Evolutionary conservation across 139 green algal species (phyloP), one percentile per base, ranked within the genome.

Genomic region (Micromonas commoda): DNA sequence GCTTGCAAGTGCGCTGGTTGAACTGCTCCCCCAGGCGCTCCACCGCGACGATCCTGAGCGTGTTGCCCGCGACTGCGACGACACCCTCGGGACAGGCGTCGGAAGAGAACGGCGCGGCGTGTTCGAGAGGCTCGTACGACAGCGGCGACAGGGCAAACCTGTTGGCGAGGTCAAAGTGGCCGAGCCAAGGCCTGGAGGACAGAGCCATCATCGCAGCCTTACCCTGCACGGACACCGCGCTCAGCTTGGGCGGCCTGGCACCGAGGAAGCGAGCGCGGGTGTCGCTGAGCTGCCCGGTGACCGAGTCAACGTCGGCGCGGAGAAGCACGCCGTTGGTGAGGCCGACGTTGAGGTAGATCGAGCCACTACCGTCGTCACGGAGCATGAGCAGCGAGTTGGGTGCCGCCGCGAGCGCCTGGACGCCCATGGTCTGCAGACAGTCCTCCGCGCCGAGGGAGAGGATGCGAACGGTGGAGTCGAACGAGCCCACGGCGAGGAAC

Each of bases 21-120:
- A 99, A 98, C 6, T 87, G 83, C 64, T 97, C 93, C 0, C 93
- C 95, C 52, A 98, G 89, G 1, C 87, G 80, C 71, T 99, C 95
- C 26, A 98, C 81, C 3, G 87, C 86, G 64, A 99, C 77, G 33
- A 99, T 93, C 64, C 94, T 88, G 82, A 99, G 86, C 24, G 84
- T 92, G 34, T 83, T 61, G 79, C 90, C 88, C 20, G 90, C 83
- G 33, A 98, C 92, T 0, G 91, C 90, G 53, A 98, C 93, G 83
- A 99, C 92, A 70, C 94, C 95, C 86, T 99, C 95, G n/a, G 93
- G 91, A 68, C 91, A 96, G 86, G 97, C 90, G 71, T 97, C 94
- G 0, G 83, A 91, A 2, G 89, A 82, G 82, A 99, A 98, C 1
- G 71, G 19, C 23, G 71, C 71, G 6, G 85, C 80, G 52, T 86